These are phyloP conservation scores for Peterozyma xylosa DNA, from an alignment of 805 yeast species.

Conservation along the genomic window DNA sequence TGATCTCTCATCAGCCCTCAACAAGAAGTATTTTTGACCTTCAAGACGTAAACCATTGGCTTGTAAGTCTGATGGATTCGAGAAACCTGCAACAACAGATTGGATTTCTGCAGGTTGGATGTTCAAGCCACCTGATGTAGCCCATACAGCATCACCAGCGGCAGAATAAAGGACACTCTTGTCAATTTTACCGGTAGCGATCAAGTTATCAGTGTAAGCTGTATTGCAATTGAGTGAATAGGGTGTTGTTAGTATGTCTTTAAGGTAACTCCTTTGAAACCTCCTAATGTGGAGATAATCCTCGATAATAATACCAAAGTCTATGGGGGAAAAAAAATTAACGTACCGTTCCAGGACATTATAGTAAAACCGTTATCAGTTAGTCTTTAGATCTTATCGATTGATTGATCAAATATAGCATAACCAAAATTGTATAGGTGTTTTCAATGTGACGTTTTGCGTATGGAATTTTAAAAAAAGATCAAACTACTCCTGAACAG, in stretches of 20 bases:
- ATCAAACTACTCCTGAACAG: not conserved
- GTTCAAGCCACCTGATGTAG: constrained; percentile 61
- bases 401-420: too few species aligned
- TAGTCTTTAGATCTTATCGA: too few species aligned
- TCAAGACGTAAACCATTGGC: constrained; percentile 80
- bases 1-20: constrained; percentile 87
- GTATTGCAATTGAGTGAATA: constrained; percentile 4
- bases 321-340: not conserved
- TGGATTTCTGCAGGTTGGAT: constrained; percentile 65
- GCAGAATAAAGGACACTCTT: constrained; percentile 89
- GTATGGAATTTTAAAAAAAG: not conserved
- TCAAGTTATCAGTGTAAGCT: constrained; percentile 94
- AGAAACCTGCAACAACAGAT: constrained; percentile 72
- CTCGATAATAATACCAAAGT: constrained; percentile 1
- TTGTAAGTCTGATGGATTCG: constrained; percentile 72
- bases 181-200: constrained; percentile 83
- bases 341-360: constrained; percentile 44
- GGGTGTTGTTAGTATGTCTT: not conserved
- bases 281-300: too few species aligned
- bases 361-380: too few species aligned
- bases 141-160: constrained; percentile 96
- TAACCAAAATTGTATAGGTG: not conserved
- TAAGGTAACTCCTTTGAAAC: not conserved
- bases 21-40: constrained; percentile 79
- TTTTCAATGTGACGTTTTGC: not conserved